A percentile compares a stretch with the other conserved stretches of the same genome.
phyloP scores from a whole-genome alignment of 202 grass and related monocot genomes.

The Dendrocalamus latiflorus region DNA sequence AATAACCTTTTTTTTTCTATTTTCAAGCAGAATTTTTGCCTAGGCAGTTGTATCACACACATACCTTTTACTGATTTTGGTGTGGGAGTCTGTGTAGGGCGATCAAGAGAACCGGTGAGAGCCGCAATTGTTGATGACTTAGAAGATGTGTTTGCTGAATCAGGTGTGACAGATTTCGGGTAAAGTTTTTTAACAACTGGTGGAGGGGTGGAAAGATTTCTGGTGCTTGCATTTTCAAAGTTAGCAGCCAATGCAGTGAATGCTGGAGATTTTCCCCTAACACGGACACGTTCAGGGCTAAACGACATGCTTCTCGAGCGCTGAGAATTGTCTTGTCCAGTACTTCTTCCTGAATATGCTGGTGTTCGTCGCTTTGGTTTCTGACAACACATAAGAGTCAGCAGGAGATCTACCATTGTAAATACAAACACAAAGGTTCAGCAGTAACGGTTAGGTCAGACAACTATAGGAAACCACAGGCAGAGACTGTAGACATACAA shows the following conservation, averaged over 20 bases:
- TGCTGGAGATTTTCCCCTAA: constrained; percentile 84
- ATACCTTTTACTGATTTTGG: constrained; percentile 77
- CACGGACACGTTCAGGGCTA: constrained; percentile 68
- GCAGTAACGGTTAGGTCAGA: not conserved
- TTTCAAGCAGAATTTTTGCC: not conserved
- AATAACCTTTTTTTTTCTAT: not conserved
- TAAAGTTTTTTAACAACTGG: constrained; percentile 73
- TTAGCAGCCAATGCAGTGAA: constrained; percentile 81
- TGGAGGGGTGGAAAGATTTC: constrained; percentile 94
- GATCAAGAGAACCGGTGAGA: constrained; percentile 58
- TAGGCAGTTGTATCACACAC: not conserved
- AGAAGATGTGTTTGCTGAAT: constrained; percentile 38
- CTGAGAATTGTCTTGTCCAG: constrained; percentile 73
- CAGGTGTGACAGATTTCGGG: constrained; percentile 68
- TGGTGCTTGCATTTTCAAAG: constrained; percentile 77
- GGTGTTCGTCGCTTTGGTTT: constrained; percentile 70
- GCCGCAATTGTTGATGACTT: constrained; percentile 48
- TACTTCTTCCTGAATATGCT: constrained; percentile 47
- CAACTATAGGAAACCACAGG: not conserved
- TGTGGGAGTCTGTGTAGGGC: constrained; percentile 52
- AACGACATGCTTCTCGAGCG: constrained; percentile 90
- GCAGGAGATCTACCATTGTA: not conserved
- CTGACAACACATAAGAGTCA: constrained; percentile 38
- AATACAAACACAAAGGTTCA: constrained; percentile 10
- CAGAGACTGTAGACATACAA: not conserved